Base-by-base conservation (phyloP, 2,329 filamentous ascomycete genomes). In the Lizonia empirigonia region DNA sequence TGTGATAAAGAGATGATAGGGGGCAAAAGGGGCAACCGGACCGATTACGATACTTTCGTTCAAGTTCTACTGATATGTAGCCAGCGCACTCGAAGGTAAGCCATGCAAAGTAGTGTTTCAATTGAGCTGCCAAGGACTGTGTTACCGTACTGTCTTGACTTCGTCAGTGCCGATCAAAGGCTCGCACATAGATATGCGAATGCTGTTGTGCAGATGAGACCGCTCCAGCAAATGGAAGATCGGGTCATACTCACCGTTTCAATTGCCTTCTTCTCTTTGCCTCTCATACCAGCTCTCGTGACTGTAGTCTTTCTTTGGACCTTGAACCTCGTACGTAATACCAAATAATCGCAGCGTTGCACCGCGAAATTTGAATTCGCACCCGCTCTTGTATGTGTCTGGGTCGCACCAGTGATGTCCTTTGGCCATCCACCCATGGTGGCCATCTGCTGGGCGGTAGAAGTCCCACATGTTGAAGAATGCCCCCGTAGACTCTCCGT, bases 381-480 rank as follows among this genome's bases (percentile, higher is more conserved):
- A 91, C 35, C 78, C 76, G 32, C 88, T 86, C 48, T 88, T 79
- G 64, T 91, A 91, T 58, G 84, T 84, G 63, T 92, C 88, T 20
- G 87, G 80, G 18, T 85, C 80, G 66, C 89, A 91, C 16, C 90
- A 73, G 68, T 92, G 88, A 10, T 84, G 82, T 0, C 86, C 85
- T 59, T 79, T 84, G 0, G 87, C 88, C 33, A 76, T 72, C 84
- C 87, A 89, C 0, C 80, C 81, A 45, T 74, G 73, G 0, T 69
- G 62, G 0, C 67, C 57, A 4, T 68, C 64, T 3, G 69, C 59
- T 4, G 69, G 65, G 9, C 59, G 44, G 18, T 76, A 51, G 59
- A 91, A 89, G 50, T 87, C 80, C n/a, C 91, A 75, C 56, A 86
- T 81, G 62, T 91, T 88, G 70, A 92, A 93, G 16, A 91, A 75